Percentiles rank a stretch among this genome's conserved stretches.
phyloP scores from a whole-genome alignment of 2,329 filamentous ascomycete genomes.

The Aspergillus amoenus region DNA sequence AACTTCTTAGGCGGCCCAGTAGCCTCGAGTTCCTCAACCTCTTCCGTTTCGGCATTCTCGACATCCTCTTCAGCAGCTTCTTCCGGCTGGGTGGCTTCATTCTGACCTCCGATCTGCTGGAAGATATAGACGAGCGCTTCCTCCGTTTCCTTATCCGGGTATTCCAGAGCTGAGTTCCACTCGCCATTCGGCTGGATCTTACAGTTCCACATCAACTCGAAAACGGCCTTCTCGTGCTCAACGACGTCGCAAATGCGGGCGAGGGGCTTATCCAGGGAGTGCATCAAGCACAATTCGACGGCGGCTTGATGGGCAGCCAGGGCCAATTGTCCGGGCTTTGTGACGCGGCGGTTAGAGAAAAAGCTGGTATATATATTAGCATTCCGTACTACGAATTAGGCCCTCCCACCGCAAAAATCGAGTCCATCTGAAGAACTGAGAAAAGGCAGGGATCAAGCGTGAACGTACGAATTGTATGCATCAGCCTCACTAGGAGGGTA shows the following conservation, averaged over 20 bases:
- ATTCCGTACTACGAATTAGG: neutral
- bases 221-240: slow-evolving; percentile 30
- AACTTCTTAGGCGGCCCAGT: slow-evolving; percentile 19
- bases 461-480: slow-evolving; percentile 42
- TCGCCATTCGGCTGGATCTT: slow-evolving; percentile 27
- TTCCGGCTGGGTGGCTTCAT: slow-evolving; percentile 11
- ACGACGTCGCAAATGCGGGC: slow-evolving; percentile 34
- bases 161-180: slow-evolving; percentile 31
- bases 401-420: neutral
- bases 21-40: slow-evolving; percentile 18
- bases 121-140: slow-evolving; percentile 36
- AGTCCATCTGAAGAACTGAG: neutral
- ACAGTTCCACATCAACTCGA: slow-evolving; percentile 32
- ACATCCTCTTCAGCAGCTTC: slow-evolving; percentile 11
- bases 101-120: slow-evolving; percentile 31
- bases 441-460: slow-evolving; percentile 8
- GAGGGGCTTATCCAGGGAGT: slow-evolving; percentile 41
- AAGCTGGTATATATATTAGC: slow-evolving; percentile 27
- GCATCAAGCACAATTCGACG: slow-evolving; percentile 56
- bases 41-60: slow-evolving; percentile 10
- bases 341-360: slow-evolving; percentile 35
- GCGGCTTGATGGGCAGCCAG: slow-evolving; percentile 55
- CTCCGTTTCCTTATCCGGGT: slow-evolving; percentile 31
- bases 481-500: slow-evolving; percentile 37
- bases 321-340: slow-evolving; percentile 35